Percentiles rank a stretch among this genome's conserved stretches.
Conservation (phyloP, 2,329 filamentous ascomycete species). For the Hypocrella siamensis region DNA sequence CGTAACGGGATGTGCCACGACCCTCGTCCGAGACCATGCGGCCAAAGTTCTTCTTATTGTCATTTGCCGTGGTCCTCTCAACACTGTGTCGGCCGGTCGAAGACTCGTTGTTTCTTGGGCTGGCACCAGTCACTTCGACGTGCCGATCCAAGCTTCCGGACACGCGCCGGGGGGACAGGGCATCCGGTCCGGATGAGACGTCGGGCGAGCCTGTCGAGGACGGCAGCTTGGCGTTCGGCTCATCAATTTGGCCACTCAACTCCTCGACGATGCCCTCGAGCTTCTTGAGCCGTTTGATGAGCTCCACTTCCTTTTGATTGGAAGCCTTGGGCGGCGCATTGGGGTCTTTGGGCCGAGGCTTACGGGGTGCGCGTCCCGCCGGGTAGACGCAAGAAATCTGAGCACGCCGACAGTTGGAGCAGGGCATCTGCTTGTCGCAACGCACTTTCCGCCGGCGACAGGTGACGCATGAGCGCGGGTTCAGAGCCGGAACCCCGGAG, state of each 20-base stretch:
- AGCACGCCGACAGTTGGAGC: conserved; percentile 57
- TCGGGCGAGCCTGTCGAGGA: conserved; percentile 14
- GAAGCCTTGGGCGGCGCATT: conserved; percentile 44
- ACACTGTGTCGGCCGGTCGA: conserved; percentile 16
- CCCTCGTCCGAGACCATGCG: conserved; percentile 54
- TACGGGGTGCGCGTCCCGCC: conserved; percentile 54
- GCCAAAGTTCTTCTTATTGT: conserved; percentile 35
- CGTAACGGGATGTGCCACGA: conserved; percentile 53
- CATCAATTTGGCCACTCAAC: conserved; percentile 48
- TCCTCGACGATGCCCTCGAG: conserved; percentile 64
- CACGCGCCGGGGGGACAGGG: conserved; percentile 3
- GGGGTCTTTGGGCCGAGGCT: conserved; percentile 47
- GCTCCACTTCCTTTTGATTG: conserved; percentile 48
- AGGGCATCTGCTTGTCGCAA: conserved; percentile 65
- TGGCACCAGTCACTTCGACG: conserved; percentile 3
- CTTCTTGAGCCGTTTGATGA: conserved; percentile 56
- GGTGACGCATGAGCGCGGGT: conserved; percentile 33
- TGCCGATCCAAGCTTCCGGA: conserved; percentile 4
- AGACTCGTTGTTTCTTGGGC: conserved; percentile 12
- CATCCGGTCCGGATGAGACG: conserved; percentile 2
- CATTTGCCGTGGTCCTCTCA: conserved; percentile 10
- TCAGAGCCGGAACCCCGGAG: conserved; percentile 19
- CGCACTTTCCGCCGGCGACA: conserved; percentile 49
- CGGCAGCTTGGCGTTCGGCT: conserved; percentile 18
- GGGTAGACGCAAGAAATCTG: conserved; percentile 61